Conservation (phyloP, 1,139 yeast genomes). For the Arxiozyma heterogenica region DNA sequence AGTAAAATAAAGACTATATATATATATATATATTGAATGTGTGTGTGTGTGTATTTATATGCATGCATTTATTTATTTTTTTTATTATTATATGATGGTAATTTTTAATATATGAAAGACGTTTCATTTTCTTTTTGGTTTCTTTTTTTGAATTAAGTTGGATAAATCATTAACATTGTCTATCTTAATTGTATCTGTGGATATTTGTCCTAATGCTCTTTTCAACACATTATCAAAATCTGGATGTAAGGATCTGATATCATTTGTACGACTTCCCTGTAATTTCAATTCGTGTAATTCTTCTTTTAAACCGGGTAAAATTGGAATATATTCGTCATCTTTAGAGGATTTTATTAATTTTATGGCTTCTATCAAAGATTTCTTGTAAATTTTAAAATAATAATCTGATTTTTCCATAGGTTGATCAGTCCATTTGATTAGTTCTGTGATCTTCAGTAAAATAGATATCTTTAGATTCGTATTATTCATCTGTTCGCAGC, state of each 20-base stretch:
- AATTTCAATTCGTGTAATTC: constrained; percentile 46
- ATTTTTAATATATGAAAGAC: background rate
- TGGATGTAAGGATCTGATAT: constrained; percentile 10
- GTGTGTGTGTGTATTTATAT: no score
- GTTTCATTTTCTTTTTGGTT: constrained; percentile 20
- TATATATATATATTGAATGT: no score
- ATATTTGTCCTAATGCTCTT: constrained; percentile 10
- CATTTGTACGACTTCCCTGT: constrained; percentile 9
- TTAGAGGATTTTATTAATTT: background rate
- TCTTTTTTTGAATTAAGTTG: constrained; percentile 46
- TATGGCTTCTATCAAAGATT: background rate
- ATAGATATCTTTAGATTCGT: background rate
- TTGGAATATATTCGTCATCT: background rate
- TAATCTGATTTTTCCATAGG: background rate
- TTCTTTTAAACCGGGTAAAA: constrained; percentile 24
- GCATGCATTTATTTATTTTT: background rate
- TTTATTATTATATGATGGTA: background rate
- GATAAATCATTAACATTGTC: constrained; percentile 45
- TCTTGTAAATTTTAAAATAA: background rate
- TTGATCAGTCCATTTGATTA: constrained; percentile 1
- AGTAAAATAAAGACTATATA: background rate
- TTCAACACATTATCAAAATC: constrained; percentile 11
- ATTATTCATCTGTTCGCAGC: background rate
- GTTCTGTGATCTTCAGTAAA: background rate
- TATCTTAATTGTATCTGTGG: constrained; percentile 3